A percentile compares a stretch with the other conserved stretches of the same genome.
Conservation (phyloP, 2,329 filamentous ascomycete genomes). For the Ascocoryne sarcoides region DNA sequence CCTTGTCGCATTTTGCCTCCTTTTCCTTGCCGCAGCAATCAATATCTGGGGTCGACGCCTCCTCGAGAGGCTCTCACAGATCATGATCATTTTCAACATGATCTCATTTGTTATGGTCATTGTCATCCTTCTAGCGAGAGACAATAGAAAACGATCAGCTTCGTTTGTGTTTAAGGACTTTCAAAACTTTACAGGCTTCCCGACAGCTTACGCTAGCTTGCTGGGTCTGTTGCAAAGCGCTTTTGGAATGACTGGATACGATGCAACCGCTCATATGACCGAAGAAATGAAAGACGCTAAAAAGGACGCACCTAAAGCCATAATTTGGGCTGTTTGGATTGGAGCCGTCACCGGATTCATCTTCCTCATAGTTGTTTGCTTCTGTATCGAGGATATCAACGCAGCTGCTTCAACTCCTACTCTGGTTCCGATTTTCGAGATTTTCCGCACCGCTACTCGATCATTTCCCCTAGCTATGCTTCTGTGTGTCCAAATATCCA, state of each 20-base stretch:
- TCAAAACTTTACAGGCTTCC: slow-evolving; percentile 45
- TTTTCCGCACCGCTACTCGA: slow-evolving; percentile 39
- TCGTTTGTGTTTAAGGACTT: slow-evolving; percentile 47
- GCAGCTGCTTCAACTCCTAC: slow-evolving; percentile 33
- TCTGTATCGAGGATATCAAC: slow-evolving; percentile 42
- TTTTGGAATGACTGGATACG: slow-evolving; percentile 43
- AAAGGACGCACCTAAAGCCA: slow-evolving; percentile 40
- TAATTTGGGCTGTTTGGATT: slow-evolving; percentile 38
- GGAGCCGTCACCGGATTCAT: slow-evolving; percentile 40
- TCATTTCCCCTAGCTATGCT: slow-evolving; percentile 37
- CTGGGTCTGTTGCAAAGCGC: slow-evolving; percentile 45
- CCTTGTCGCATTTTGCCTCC: slow-evolving; percentile 41
- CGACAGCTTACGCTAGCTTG: slow-evolving; percentile 40
- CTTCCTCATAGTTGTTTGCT: slow-evolving; percentile 40
- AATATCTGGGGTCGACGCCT: slow-evolving; percentile 43
- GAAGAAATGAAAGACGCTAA: slow-evolving; percentile 45
- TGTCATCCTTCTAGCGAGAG: slow-evolving; percentile 43
- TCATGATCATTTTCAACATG: slow-evolving; percentile 44
- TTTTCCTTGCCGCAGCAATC: slow-evolving; percentile 34
- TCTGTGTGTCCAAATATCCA: slow-evolving; percentile 37
- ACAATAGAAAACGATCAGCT: slow-evolving; percentile 43
- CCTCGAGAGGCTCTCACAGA: slow-evolving; percentile 41
- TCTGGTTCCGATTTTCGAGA: slow-evolving; percentile 40
- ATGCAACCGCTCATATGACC: slow-evolving; percentile 41
- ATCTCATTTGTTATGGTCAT: slow-evolving; percentile 42